Evolutionary conservation across 108 stramenopile genomes (phyloP).

Genomic region (Pseudonitzschia pungens): DNA sequence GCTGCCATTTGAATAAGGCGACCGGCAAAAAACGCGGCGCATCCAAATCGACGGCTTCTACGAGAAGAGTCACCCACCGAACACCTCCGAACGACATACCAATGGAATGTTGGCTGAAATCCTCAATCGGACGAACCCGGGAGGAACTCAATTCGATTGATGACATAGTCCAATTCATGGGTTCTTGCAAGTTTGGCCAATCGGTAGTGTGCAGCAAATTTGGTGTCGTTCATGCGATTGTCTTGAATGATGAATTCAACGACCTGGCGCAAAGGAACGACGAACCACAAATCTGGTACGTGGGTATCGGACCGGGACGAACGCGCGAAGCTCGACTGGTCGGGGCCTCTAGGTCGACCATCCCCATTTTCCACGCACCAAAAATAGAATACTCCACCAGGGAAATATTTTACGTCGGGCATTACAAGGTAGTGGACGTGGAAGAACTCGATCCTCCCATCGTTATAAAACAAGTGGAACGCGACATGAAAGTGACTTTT

Average conservation of each 20-base stretch:
- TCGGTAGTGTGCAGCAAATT: not conserved
- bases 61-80: not conserved
- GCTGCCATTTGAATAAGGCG: not conserved
- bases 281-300: slow-evolving; percentile 2
- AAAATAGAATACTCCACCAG: not conserved
- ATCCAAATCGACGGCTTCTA: not conserved
- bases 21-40: not conserved
- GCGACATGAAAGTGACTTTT: slow-evolving; percentile 1
- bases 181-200: slow-evolving; percentile 3
- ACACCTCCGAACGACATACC: not conserved
- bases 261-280: not conserved
- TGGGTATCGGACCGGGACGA: slow-evolving; percentile 3
- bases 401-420: slow-evolving; percentile 11
- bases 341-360: slow-evolving; percentile 3
- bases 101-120: slow-evolving; percentile 1
- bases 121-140: slow-evolving; percentile 10
- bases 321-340: not conserved
- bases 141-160: slow-evolving; percentile 4
- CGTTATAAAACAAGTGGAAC: not conserved
- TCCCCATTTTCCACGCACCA: slow-evolving; percentile 13
- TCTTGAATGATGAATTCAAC: slow-evolving; percentile 5
- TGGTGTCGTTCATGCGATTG: slow-evolving; percentile 2
- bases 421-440: not conserved
- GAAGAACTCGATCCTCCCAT: slow-evolving; percentile 6
- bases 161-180: slow-evolving; percentile 12